Conservation (phyloP, 2,329 filamentous ascomycete genomes). For the Arachnopeziza araneosa region DNA sequence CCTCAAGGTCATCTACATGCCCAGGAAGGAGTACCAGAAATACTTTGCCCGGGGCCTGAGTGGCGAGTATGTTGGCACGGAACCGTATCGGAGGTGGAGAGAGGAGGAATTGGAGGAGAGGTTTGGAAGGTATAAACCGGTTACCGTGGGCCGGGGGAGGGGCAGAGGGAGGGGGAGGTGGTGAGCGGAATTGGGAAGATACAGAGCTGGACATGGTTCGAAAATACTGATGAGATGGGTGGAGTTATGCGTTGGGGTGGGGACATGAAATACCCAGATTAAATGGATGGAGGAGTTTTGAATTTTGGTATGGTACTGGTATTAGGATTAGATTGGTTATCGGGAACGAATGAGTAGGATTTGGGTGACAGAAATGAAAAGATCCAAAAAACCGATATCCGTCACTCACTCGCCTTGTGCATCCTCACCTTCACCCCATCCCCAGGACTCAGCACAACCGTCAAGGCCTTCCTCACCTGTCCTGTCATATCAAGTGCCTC, state of each 20-base stretch:
- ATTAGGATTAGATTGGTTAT: background rate
- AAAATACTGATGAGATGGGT: no score
- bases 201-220: no score
- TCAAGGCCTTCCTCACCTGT: constrained; percentile 16
- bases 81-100: constrained; percentile 26
- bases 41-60: constrained; percentile 26
- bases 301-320: background rate
- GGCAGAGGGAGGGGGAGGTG: constrained; percentile 5
- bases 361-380: background rate
- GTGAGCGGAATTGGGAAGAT: background rate
- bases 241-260: background rate
- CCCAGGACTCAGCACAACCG: constrained; percentile 15
- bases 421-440: constrained; percentile 22
- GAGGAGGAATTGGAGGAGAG: constrained; percentile 26
- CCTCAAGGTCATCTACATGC: constrained; percentile 29
- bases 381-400: no score
- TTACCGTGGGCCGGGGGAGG: background rate
- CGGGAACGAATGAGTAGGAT: background rate
- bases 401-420: constrained; percentile 11
- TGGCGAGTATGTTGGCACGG: constrained; percentile 27
- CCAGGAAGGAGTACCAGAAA: constrained; percentile 26
- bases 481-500: constrained; percentile 10
- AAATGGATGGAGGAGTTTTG: background rate
- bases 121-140: constrained; percentile 24
- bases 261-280: background rate